Conservation (phyloP, 306 rosid species). For the Citrullus amarus region DNA sequence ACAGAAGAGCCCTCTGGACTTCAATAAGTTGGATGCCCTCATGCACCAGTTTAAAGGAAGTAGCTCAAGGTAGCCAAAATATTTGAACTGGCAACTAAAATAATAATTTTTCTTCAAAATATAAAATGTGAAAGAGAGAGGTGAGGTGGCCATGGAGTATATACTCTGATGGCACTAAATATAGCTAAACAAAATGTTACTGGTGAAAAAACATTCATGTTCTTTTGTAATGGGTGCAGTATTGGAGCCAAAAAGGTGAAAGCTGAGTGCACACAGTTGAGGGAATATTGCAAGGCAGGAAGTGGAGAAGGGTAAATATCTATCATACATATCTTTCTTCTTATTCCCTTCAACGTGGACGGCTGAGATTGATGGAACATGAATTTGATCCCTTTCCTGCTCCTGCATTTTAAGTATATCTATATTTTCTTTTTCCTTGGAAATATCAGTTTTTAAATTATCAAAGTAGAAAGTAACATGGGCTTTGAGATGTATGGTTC, state of each 20-base stretch:
- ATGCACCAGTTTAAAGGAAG: slow-evolving; percentile 96
- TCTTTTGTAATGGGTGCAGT: slow-evolving; percentile 37
- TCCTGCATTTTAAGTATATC: neutral
- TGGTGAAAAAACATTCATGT: slow-evolving; percentile 8
- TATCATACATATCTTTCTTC: neutral
- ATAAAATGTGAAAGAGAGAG: neutral
- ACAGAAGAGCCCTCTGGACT: slow-evolving; percentile 52
- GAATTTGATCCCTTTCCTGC: neutral
- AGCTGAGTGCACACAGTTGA: slow-evolving; percentile 67
- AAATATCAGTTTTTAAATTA: neutral
- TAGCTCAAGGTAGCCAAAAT: slow-evolving; percentile 57
- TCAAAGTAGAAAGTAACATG: neutral
- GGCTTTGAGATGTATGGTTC: neutral
- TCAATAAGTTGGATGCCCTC: slow-evolving; percentile 47
- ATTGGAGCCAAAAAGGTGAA: slow-evolving; percentile 91
- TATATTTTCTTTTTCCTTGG: neutral
- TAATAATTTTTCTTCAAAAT: neutral
- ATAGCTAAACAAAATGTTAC: slow-evolving; percentile 17
- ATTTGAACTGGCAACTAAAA: neutral
- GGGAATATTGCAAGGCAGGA: slow-evolving; percentile 61
- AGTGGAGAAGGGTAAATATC: slow-evolving; percentile 67
- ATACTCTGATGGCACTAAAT: slow-evolving; percentile 25
- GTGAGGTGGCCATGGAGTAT: slow-evolving; percentile 11
- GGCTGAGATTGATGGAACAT: slow-evolving; percentile 9
- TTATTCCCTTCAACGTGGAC: slow-evolving; percentile 7